These are phyloP conservation scores for Voacanga thouarsii DNA, from an alignment of 257 asterid genomes.

Conservation along the genomic window DNA sequence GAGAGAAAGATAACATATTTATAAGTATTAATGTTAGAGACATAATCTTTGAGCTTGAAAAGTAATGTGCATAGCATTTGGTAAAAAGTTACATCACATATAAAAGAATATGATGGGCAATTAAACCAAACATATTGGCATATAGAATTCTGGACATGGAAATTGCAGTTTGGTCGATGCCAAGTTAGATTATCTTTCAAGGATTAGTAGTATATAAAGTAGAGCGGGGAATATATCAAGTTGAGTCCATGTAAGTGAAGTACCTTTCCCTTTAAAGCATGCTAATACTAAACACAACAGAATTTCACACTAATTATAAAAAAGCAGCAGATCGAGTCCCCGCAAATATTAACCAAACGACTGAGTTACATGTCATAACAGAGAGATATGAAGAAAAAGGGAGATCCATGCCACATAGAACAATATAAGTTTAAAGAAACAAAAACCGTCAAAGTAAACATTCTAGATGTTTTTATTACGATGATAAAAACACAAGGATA, in stretches of 20 bases:
- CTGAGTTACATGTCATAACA: background rate
- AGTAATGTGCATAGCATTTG: no score
- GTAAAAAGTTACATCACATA: background rate
- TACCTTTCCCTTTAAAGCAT: background rate
- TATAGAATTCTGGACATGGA: no score
- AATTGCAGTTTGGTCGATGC: no score
- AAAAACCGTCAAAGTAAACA: background rate
- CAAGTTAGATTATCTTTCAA: no score
- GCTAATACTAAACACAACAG: background rate
- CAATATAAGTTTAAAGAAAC: background rate
- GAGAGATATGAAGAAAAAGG: background rate
- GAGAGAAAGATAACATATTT: constrained; percentile 3
- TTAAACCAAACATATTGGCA: background rate
- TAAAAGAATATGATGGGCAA: background rate
- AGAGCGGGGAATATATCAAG: no score
- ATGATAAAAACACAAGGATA: no score
- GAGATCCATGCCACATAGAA: background rate
- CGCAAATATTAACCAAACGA: background rate
- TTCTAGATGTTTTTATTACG: background rate
- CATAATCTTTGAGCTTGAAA: background rate
- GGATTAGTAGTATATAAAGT: no score
- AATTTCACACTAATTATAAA: background rate
- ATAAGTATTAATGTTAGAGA: background rate
- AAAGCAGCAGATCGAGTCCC: background rate
- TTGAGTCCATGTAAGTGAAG: no score